Percentiles rank a stretch among this genome's conserved stretches.
Conservation (phyloP, 2,329 filamentous ascomycete species). For the Gyromitra esculenta region DNA sequence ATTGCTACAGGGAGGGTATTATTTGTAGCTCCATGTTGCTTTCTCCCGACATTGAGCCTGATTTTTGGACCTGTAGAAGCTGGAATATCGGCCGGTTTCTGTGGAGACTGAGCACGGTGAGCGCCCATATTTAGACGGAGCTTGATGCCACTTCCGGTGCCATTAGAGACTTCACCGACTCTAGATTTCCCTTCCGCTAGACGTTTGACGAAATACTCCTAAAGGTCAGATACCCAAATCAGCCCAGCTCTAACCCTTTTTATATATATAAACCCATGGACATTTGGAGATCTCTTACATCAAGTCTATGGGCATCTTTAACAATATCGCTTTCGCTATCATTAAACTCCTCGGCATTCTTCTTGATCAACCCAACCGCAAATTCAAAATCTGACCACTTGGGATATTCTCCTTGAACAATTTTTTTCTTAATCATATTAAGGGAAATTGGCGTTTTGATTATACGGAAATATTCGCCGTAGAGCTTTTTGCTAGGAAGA, state of each 20-base stretch:
- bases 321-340: constrained; percentile 54
- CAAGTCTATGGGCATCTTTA: constrained; percentile 51
- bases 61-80: constrained; percentile 45
- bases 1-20: constrained; percentile 14
- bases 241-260: not conserved
- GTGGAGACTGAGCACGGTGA: constrained; percentile 43
- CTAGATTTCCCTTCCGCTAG: constrained; percentile 49
- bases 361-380: constrained; percentile 51
- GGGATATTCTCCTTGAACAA: constrained; percentile 41
- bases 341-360: constrained; percentile 54
- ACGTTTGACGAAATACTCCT: constrained; percentile 46
- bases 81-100: constrained; percentile 32
- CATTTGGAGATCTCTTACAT: constrained; percentile 38
- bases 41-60: constrained; percentile 48
- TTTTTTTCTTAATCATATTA: constrained; percentile 52
- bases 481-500: constrained; percentile 53
- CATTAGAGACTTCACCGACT: constrained; percentile 37
- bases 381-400: constrained; percentile 53
- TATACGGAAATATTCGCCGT: constrained; percentile 54
- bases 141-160: constrained; percentile 52
- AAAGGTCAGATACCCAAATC: not conserved
- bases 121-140: constrained; percentile 51
- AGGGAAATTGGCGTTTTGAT: constrained; percentile 55
- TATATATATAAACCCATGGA: not conserved
- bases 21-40: constrained; percentile 19